Percentiles rank a stretch among this genome's conserved stretches.
phyloP scores from a whole-genome alignment of 192 early-diverging fungal genomes.

The Backusella tarrabulga region DNA sequence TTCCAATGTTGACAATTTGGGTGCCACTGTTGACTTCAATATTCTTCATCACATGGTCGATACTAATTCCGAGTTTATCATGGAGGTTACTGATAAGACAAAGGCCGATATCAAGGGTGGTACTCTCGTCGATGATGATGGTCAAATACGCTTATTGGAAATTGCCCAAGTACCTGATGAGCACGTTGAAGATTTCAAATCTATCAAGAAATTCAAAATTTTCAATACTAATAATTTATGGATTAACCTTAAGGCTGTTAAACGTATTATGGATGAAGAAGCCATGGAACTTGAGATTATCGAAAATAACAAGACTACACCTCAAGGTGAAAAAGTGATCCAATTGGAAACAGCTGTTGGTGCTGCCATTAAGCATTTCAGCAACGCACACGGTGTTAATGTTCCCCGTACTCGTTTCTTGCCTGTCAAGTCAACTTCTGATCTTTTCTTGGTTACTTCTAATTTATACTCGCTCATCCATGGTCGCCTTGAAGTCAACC shows the following conservation, averaged over 20 bases:
- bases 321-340: slow-evolving; percentile 92
- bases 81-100: slow-evolving; percentile 99
- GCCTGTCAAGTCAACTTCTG: slow-evolving; percentile 97
- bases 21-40: slow-evolving; percentile 92
- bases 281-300: slow-evolving; percentile 92
- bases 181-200: slow-evolving; percentile 98
- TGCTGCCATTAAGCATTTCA: slow-evolving; percentile 98
- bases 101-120: slow-evolving; percentile 99
- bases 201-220: slow-evolving; percentile 99
- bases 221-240: slow-evolving; percentile 98
- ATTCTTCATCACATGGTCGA: slow-evolving; percentile 91
- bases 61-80: slow-evolving; percentile 89
- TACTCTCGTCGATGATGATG: slow-evolving; percentile 98
- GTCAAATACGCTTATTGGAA: slow-evolving; percentile 88
- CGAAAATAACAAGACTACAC: slow-evolving; percentile 94
- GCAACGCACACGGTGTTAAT: slow-evolving; percentile 92
- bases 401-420: slow-evolving; percentile 98
- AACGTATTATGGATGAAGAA: slow-evolving; percentile 79
- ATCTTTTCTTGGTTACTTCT: slow-evolving; percentile 95
- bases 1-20: slow-evolving; percentile 98
- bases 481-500: slow-evolving; percentile 90
- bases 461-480: slow-evolving; percentile 93
- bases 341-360: slow-evolving; percentile 99
- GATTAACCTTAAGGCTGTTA: slow-evolving; percentile 83
- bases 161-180: slow-evolving; percentile 98